Percentiles rank a stretch among this genome's conserved stretches.
Conservation (phyloP, 169 alveolate genomes). For the Theileria annulata region DNA sequence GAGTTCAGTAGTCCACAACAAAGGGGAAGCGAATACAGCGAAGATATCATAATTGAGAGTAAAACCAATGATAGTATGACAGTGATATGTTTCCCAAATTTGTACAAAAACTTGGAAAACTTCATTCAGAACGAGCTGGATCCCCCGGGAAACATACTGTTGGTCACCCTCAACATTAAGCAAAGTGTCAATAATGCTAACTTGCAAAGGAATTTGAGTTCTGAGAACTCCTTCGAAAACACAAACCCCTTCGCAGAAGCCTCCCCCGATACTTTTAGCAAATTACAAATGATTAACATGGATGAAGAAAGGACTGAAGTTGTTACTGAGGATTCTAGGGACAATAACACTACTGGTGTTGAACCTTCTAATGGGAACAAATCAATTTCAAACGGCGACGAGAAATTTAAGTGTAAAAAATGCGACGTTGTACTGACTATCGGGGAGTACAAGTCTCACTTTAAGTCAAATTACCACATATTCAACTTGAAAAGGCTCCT, state of each 20-base stretch:
- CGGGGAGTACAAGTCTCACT: conserved; percentile 65
- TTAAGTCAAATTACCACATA: conserved; percentile 80
- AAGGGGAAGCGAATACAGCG: no score
- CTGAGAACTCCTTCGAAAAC: neutral
- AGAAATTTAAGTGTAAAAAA: conserved; percentile 70
- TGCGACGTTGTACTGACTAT: conserved; percentile 63
- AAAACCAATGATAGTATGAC: conserved; percentile 13
- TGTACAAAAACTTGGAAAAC: conserved; percentile 42
- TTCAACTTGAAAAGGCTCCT: conserved; percentile 77
- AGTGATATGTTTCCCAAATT: conserved; percentile 54
- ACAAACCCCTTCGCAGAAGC: neutral
- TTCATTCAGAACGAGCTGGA: conserved; percentile 35
- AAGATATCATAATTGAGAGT: conserved; percentile 60
- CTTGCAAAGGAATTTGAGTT: no score
- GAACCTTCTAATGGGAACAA: neutral
- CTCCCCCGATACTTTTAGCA: neutral
- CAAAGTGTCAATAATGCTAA: neutral
- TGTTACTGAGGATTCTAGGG: neutral
- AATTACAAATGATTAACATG: neutral
- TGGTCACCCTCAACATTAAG: conserved; percentile 60
- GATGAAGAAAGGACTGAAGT: neutral
- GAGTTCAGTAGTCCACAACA: no score
- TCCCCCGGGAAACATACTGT: conserved; percentile 66
- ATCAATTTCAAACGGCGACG: neutral
- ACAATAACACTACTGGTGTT: neutral